Evolutionary conservation across 2,329 filamentous ascomycete genomes (phyloP).

Genomic region (Penicillium hesseltinei): DNA sequence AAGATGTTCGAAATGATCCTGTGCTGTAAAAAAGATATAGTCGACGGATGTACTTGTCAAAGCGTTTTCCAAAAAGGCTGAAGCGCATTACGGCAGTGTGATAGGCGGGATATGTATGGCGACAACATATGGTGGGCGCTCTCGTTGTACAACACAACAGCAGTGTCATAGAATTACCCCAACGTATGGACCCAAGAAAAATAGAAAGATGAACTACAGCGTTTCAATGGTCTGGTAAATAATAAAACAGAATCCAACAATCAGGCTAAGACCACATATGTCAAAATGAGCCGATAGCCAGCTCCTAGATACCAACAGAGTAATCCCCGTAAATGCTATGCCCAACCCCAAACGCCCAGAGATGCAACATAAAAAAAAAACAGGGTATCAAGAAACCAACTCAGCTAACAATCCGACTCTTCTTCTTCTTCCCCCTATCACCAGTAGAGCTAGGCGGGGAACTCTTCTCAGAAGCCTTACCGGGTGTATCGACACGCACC

Average conservation of each 20-base stretch:
- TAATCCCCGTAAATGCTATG: background rate
- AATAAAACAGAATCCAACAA: background rate
- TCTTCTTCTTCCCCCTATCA: conserved; percentile 38
- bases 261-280: background rate
- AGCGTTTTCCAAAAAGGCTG: too few species aligned
- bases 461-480: conserved; percentile 32
- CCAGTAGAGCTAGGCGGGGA: conserved; percentile 36
- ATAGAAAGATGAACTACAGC: background rate
- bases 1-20: too few species aligned
- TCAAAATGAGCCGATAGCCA: background rate
- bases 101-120: background rate
- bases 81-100: background rate
- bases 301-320: background rate
- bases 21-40: too few species aligned
- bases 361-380: conserved; percentile 5
- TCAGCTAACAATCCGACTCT: conserved; percentile 33
- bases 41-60: too few species aligned
- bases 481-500: conserved; percentile 34
- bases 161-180: background rate
- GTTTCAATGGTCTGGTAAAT: too few species aligned
- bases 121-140: background rate
- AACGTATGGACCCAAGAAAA: background rate
- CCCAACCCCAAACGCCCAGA: conserved; percentile 9
- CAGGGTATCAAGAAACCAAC: conserved; percentile 25
- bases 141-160: background rate